Evolutionary conservation across 2,329 filamentous ascomycete species (phyloP).

Genomic region (Coniochaeta sp.): DNA sequence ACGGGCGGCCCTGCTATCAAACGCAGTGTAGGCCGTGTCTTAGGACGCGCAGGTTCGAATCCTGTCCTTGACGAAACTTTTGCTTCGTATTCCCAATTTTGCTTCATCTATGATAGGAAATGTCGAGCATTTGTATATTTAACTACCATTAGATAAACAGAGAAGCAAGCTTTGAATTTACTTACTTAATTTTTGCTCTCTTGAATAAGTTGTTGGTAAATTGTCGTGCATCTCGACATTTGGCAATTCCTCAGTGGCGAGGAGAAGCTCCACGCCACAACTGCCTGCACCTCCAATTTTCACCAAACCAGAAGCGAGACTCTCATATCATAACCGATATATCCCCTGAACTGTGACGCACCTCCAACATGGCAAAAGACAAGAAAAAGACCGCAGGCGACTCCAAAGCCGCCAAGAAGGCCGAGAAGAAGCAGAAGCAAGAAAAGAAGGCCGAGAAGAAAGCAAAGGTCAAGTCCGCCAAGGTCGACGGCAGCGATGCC

Average conservation of each 20-base stretch:
- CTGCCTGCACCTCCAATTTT: neutral
- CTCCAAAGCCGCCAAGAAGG: conserved; percentile 38
- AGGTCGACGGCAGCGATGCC: conserved; percentile 73
- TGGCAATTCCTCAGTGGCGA: neutral
- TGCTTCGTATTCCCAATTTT: neutral
- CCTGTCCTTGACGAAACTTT: conserved; percentile 1
- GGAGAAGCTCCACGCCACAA: neutral
- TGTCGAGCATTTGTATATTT: too few species aligned
- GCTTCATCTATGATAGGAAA: neutral
- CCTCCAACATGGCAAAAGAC: conserved; percentile 33
- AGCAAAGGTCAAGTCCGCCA: conserved; percentile 61
- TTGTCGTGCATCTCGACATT: neutral
- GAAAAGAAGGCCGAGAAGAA: conserved; percentile 89
- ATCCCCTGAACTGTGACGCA: neutral
- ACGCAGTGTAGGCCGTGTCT: conserved; percentile 1
- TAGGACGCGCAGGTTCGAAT: conserved; percentile 3
- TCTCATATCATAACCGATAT: neutral
- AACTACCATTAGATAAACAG: too few species aligned
- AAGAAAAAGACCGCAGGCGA: conserved; percentile 32
- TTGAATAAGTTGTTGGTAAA: too few species aligned
- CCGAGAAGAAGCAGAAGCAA: conserved; percentile 68
- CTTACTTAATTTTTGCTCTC: too few species aligned
- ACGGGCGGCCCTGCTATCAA: conserved; percentile 2
- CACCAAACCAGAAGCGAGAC: neutral
- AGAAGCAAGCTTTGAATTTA: too few species aligned